These are phyloP conservation scores for Lactarius vividus DNA, from an alignment of 768 basidiomycete genomes.

Conservation along the genomic window DNA sequence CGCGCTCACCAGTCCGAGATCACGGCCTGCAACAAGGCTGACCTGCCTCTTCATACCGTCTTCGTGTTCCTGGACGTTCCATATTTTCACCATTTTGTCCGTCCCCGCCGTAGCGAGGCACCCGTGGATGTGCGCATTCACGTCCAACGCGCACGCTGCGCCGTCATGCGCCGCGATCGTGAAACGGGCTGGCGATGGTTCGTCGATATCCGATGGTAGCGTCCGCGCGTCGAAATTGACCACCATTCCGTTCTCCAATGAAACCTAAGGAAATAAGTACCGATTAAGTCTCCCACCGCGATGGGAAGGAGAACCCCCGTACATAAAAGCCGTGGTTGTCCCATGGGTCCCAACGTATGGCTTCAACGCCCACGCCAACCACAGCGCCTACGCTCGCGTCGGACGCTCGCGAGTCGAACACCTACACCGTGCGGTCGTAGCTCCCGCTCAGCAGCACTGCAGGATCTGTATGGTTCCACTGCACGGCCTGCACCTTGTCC, in stretches of 20 bases:
- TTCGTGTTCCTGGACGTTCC: constrained; percentile 79
- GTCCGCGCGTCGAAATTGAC: constrained; percentile 90
- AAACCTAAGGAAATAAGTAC: constrained; percentile 54
- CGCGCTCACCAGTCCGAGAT: constrained; percentile 80
- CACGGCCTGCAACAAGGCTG: constrained; percentile 80
- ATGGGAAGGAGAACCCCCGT: constrained; percentile 32
- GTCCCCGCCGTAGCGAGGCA: constrained; percentile 93
- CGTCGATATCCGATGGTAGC: constrained; percentile 62
- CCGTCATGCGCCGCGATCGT: constrained; percentile 94
- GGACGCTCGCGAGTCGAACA: constrained; percentile 88
- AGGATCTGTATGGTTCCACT: constrained; percentile 90
- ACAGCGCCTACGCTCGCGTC: constrained; percentile 77
- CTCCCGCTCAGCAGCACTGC: constrained; percentile 90
- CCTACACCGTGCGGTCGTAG: constrained; percentile 89
- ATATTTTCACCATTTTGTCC: constrained; percentile 94
- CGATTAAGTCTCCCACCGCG: too few species aligned
- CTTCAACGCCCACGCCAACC: constrained; percentile 91
- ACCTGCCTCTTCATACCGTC: constrained; percentile 68
- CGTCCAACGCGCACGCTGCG: constrained; percentile 81
- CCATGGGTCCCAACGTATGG: constrained; percentile 95
- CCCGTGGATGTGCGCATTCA: constrained; percentile 86
- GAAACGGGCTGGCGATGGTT: constrained; percentile 70
- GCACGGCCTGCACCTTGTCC: constrained; percentile 95
- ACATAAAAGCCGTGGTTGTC: constrained; percentile 86
- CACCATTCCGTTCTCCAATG: constrained; percentile 91